A percentile compares a stretch with the other conserved stretches of the same genome.
phyloP scores from a whole-genome alignment of 176 grass and related monocot species.

The Poa pratensis region DNA sequence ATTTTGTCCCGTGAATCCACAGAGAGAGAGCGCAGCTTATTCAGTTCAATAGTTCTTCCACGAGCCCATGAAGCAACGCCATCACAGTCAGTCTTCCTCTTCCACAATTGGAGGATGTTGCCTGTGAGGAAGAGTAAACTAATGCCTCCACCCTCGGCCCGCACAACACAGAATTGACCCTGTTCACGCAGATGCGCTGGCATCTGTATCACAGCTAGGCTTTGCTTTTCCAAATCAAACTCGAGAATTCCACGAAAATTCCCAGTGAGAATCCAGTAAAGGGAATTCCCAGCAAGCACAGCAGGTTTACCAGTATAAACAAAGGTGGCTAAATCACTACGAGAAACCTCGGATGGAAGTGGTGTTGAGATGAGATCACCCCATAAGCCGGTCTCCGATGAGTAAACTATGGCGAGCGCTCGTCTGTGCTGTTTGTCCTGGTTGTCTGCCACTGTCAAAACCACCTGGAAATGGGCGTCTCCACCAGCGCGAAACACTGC shows the following conservation, averaged over 20 bases:
- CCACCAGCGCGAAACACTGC: neutral
- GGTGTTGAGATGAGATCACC: neutral
- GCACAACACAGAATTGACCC: neutral
- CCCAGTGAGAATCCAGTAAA: neutral
- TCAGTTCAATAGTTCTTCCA: neutral
- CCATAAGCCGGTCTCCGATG: neutral
- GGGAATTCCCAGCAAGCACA: neutral
- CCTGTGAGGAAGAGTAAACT: neutral
- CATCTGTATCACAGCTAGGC: neutral
- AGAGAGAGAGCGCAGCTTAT: neutral
- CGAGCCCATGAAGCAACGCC: neutral
- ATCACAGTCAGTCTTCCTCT: neutral
- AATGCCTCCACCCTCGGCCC: neutral
- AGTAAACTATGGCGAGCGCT: neutral
- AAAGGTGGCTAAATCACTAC: neutral
- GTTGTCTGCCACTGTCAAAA: neutral
- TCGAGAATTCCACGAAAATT: neutral
- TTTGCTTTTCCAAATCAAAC: slow-evolving; percentile 3
- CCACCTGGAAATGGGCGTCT: neutral
- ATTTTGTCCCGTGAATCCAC: neutral
- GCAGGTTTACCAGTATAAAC: neutral
- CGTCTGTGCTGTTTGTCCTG: neutral
- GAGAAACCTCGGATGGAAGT: neutral
- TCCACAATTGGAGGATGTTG: neutral
- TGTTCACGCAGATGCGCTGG: neutral